phyloP scores from a whole-genome alignment of 1,139 yeast species.

The Scheffersomyces parashehatae region DNA sequence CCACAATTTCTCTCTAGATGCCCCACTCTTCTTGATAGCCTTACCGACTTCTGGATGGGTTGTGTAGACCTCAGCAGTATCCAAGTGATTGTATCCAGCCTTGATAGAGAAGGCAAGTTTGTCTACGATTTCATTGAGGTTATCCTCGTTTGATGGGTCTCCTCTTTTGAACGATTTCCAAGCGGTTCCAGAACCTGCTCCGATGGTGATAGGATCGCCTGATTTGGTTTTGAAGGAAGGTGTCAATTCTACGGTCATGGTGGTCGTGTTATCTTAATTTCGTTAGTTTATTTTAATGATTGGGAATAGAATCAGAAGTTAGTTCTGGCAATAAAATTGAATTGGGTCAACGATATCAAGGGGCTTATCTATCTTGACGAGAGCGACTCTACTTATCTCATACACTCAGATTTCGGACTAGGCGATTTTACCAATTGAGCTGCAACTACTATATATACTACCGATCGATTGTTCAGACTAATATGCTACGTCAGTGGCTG shows the following conservation, averaged over 20 bases:
- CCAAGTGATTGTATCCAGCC: constrained; percentile 24
- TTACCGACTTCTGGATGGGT: constrained; percentile 24
- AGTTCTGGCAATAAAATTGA: too few relatives aligned
- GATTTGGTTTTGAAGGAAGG: constrained; percentile 7
- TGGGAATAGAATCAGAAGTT: too few relatives aligned
- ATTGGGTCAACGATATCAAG: too few relatives aligned
- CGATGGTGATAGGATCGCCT: constrained; percentile 13
- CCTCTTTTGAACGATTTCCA: constrained; percentile 16
- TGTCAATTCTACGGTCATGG: constrained; percentile 1
- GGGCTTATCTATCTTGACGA: too few relatives aligned
- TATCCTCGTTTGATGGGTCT: constrained; percentile 8
- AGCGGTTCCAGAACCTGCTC: constrained; percentile 20
- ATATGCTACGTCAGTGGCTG: too few relatives aligned
- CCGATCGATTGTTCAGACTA: too few relatives aligned
- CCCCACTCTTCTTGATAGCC: constrained; percentile 15
- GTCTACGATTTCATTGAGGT: constrained; percentile 9
- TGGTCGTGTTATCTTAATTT: too few relatives aligned
- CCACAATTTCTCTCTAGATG: constrained; percentile 21
- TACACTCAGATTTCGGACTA: too few relatives aligned
- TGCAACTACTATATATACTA: too few relatives aligned
- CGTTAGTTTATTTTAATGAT: too few relatives aligned
- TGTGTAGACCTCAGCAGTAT: constrained; percentile 27
- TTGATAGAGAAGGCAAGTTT: constrained; percentile 11
- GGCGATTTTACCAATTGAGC: too few relatives aligned
- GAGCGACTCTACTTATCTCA: too few relatives aligned